Evolutionary conservation across 2,329 filamentous ascomycete species (phyloP), one percentile per base, ranked within the genome.

Genomic region (Graphiopsis chlorocephala): DNA sequence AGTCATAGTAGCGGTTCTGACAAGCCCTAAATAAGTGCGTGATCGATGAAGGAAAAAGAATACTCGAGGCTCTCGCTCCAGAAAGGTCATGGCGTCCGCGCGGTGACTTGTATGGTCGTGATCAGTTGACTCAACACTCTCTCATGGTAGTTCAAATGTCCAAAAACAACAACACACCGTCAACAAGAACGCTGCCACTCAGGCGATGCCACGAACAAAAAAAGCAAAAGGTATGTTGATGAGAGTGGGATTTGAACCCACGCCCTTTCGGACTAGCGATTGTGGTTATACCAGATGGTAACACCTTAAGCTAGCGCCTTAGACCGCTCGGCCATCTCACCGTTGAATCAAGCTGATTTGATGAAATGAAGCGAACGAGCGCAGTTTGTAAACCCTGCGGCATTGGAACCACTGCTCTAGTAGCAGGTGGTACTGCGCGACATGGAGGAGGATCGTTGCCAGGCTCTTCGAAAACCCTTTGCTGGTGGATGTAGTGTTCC

Each of bases 161-260:
- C n/a, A 45, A 45, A 45, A 45, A 45, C n/a, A 10, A 45, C 12
- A 15, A 45, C 10, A 23, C n/a, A 20, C 17, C 38, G 38, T n/a
- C 17, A 10, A 11, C 8, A 6, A 45, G n/a, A 12, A 45, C 38
- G 8, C 38, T 3, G n/a, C 10, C 38, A 45, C 7, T 4, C 38
- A 12, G 10, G n/a, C 2, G n/a, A 1, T 12, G 12, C 23, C n/a
- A 20, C 5, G 38, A 23, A 12, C 38, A 45, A 45, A 60, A 45
- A 60, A 33, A 38, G 11, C 15, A 35, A 60, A 61, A 64, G 33
- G 61, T 45, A 33, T 65, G 67, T 47, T 69, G 69, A 71, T 66
- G 68, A 70, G 70, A 72, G 68, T 72, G 70, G 69, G 70, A 71
- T 72, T 72, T 66, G 70, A 72, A 72, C 70, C 69, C 70, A 72